phyloP scores from a whole-genome alignment of 768 basidiomycete genomes.

The Pulveroboletus ravenelii region DNA sequence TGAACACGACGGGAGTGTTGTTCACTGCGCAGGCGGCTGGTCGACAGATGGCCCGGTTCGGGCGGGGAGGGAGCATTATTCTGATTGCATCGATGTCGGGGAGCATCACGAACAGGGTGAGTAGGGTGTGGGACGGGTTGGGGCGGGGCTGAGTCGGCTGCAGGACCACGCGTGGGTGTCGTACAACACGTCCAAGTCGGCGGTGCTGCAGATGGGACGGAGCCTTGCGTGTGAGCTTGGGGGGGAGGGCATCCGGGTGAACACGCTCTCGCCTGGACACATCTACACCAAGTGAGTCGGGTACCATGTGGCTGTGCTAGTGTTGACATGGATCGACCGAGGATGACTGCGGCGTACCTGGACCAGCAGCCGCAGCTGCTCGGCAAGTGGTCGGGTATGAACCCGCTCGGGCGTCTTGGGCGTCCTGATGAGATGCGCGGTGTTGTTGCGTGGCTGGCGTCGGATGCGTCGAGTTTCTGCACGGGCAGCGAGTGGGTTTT shows the following conservation, averaged over 20 bases:
- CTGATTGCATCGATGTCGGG: conserved; percentile 60
- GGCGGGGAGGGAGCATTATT: conserved; percentile 50
- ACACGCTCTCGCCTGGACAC: conserved; percentile 71
- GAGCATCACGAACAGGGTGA: conserved; percentile 66
- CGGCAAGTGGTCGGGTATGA: conserved; percentile 63
- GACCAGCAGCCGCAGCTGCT: conserved; percentile 59
- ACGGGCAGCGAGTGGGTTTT: conserved; percentile 75
- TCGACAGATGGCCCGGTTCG: conserved; percentile 49
- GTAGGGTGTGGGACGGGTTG: not conserved
- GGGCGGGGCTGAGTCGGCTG: not conserved
- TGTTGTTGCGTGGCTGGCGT: conserved; percentile 66
- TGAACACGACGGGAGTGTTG: conserved; percentile 60
- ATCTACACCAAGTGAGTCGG: conserved; percentile 61
- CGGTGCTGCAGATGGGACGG: conserved; percentile 74
- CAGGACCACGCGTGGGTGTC: conserved; percentile 74
- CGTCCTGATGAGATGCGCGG: conserved; percentile 70
- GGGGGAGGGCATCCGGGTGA: conserved; percentile 60
- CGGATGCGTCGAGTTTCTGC: conserved; percentile 72
- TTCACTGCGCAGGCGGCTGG: conserved; percentile 61
- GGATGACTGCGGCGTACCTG: conserved; percentile 73
- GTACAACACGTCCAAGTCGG: conserved; percentile 75
- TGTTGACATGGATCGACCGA: conserved; percentile 19
- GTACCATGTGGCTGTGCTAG: conserved; percentile 14
- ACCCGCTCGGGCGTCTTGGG: conserved; percentile 69
- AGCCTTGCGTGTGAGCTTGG: conserved; percentile 83